phyloP scores from a whole-genome alignment of 345 rosid species.

The Aquilaria malaccensis region DNA sequence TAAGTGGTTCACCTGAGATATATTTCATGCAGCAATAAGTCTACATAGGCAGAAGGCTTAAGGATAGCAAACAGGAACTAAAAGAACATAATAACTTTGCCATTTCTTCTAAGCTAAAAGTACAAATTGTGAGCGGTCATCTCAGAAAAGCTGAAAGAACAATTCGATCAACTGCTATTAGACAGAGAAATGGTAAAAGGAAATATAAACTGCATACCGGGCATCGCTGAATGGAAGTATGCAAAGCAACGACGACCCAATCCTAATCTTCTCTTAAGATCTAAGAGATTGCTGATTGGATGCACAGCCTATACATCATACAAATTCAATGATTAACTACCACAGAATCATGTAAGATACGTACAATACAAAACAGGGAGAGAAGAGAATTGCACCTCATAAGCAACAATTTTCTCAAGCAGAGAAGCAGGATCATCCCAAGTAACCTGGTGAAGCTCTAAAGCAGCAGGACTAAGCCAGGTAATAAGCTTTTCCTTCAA shows the following conservation, averaged over 20 bases:
- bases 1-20: constrained; percentile 86
- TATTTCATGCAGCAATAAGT: background rate
- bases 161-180: background rate
- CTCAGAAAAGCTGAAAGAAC: background rate
- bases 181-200: constrained; percentile 3
- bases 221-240: constrained; percentile 85
- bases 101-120: no score
- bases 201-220: constrained; percentile 40
- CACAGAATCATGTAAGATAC: no score
- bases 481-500: constrained; percentile 79
- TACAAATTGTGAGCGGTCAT: background rate
- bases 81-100: no score
- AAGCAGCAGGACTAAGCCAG: constrained; percentile 90
- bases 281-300: constrained; percentile 88
- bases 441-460: constrained; percentile 90
- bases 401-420: constrained; percentile 91
- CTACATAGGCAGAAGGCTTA: no score
- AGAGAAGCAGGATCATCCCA: constrained; percentile 93
- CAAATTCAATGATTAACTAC: background rate
- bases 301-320: constrained; percentile 65
- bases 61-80: no score
- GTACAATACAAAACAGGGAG: background rate
- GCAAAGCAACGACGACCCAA: constrained; percentile 88
- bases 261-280: constrained; percentile 88
- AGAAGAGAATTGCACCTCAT: constrained; percentile 48